Base-by-base conservation (phyloP, 2,329 filamentous ascomycete genomes). In the Chaetoscypha palmicola region DNA sequence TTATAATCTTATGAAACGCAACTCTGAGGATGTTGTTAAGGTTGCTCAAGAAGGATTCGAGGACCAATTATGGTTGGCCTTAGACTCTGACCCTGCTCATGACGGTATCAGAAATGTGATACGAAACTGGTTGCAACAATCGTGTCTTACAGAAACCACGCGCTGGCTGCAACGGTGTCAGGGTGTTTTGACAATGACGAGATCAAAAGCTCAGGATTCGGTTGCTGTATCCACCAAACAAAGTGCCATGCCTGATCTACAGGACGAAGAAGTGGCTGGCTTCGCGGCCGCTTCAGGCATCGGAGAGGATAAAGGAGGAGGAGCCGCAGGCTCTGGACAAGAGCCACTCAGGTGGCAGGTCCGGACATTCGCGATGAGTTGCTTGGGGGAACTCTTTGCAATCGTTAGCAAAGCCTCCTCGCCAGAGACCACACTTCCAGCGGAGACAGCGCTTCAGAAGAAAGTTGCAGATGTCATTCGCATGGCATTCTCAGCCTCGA, bases 401-500 rank as follows among this genome's bases (percentile, higher is more conserved):
- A 76, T 91, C 43, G 79, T 94, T 21, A 79, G 77, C 48, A 91
- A 89, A 63, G 86, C 92, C 44, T 79, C 87, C 19, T 73, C 85
- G 16, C 78, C 83, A 22, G 83, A 89, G 48, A 85, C 86, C 24
- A 84, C 89, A 28, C 89, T 89, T 4, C 71, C 76, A 2, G 86
- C 89, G 3, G 85, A 94, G 59, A 66, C 76, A 35, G 86, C 84
- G 3, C 68, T 98, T 20, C 90, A 98, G 63, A 76, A 78, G 48
- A 83, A 80, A 58, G 79, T 98, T 44, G 90, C 87, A 2, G 92
- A 98, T 62, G 86, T 98, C 19, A 88, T 98, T 46, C 82, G 89
- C 39, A 95, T 97, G 74, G 91, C 92, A 0, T 98, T 98, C 64
- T 96, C 92, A 9, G 92, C 92, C 0, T 97, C 91, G 1, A 98